Conservation (phyloP, 1,284 basidiomycete species). For the Puccinia triticina region DNA sequence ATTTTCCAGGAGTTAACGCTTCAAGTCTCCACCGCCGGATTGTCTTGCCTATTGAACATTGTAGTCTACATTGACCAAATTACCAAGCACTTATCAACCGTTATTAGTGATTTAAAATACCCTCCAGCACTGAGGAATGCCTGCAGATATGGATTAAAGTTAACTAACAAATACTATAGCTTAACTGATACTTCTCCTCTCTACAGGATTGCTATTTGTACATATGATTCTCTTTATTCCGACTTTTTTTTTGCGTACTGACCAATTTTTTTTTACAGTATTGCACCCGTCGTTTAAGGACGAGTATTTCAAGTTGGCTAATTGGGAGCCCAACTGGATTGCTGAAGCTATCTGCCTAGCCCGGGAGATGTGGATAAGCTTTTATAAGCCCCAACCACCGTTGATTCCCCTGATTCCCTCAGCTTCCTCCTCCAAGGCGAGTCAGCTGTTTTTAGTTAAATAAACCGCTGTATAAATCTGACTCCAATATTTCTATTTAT, state of each 20-base stretch:
- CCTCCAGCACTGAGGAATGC: no score
- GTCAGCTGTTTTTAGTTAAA: not conserved
- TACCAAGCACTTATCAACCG: no score
- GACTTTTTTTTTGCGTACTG: not conserved
- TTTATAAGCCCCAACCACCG: not conserved
- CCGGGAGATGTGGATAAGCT: not conserved
- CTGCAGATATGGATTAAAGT: not conserved
- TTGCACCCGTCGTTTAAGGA: constrained; percentile 14
- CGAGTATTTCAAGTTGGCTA: constrained; percentile 10
- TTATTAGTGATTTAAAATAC: no score
- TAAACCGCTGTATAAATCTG: not conserved
- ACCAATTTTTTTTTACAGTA: not conserved
- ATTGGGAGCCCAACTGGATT: constrained; percentile 2
- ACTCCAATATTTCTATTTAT: not conserved
- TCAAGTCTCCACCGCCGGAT: not conserved
- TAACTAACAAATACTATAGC: constrained; percentile 16
- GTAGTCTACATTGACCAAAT: no score
- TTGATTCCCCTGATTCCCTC: not conserved
- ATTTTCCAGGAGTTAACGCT: not conserved
- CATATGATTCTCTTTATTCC: not conserved
- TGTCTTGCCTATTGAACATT: no score
- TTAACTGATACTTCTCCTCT: constrained; percentile 3
- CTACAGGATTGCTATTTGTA: constrained; percentile 12
- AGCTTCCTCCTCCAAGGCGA: not conserved
- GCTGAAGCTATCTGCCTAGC: not conserved